Evolutionary conservation across 768 basidiomycete genomes (phyloP).

Genomic region (Amyloporia xantha): DNA sequence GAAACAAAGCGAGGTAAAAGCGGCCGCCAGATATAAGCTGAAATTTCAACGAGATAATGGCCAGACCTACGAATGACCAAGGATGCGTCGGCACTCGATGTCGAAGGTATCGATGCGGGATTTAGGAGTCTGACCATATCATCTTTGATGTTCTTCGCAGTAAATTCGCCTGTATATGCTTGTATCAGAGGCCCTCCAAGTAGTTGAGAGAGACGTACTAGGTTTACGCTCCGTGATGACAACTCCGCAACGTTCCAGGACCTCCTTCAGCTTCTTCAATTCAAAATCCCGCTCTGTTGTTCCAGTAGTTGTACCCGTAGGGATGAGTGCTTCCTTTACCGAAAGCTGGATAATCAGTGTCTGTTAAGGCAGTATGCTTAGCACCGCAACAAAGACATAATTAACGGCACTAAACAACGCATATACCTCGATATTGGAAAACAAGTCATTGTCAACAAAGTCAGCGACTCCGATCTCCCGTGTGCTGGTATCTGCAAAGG

Average conservation of each 20-base stretch:
- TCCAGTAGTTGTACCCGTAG: slow-evolving; percentile 65
- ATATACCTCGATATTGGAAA: slow-evolving; percentile 86
- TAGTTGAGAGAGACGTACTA: slow-evolving; percentile 38
- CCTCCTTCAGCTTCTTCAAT: slow-evolving; percentile 74
- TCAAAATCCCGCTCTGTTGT: slow-evolving; percentile 82
- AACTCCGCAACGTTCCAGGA: slow-evolving; percentile 86
- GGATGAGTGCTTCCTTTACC: slow-evolving; percentile 91
- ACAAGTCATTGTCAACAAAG: slow-evolving; percentile 91
- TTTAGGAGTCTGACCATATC: slow-evolving; percentile 70
- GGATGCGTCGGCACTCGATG: slow-evolving; percentile 43
- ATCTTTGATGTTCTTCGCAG: slow-evolving; percentile 68
- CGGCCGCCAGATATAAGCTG: slow-evolving; percentile 1
- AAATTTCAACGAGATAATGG: slow-evolving; percentile 2
- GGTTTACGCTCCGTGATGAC: slow-evolving; percentile 88
- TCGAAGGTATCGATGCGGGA: slow-evolving; percentile 30
- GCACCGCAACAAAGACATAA: not conserved
- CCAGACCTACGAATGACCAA: slow-evolving; percentile 45
- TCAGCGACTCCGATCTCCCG: slow-evolving; percentile 86
- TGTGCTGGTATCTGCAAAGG: slow-evolving; percentile 86
- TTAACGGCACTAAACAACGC: not conserved
- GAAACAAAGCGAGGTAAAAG: no score
- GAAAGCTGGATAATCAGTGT: slow-evolving; percentile 93
- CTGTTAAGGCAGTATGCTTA: no score
- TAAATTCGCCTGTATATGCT: slow-evolving; percentile 67
- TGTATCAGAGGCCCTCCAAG: not conserved